Evolutionary conservation across 257 asterid species (phyloP), one percentile per base, ranked within the genome.

Genomic region (Solanum pinnatisectum): DNA sequence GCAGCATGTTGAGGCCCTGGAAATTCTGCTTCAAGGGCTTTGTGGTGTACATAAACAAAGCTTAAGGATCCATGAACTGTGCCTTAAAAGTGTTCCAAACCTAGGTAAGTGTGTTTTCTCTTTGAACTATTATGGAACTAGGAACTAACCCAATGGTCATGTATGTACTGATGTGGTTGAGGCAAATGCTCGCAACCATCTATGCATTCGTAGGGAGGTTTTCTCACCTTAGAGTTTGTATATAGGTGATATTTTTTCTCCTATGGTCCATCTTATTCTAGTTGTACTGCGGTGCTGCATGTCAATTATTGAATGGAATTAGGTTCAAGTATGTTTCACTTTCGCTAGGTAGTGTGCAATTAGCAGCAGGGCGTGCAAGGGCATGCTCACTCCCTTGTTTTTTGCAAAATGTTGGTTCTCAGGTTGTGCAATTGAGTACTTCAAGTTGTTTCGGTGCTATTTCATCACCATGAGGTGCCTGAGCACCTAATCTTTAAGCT

Each of bases 1-100:
- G 91, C 94, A 96, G 99, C 98, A 96, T 87, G 99, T 97, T 85
- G 99, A 97, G 90, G 99, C 99, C 60, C 92, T 96, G 76, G 98
- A 96, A 93, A 94, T 97, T 92, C 98, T 97, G 89, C 99, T 97
- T 91, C 99, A 93, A 91, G 99, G 99, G 35, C 96, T 97, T 40
- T 93, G 96, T 65, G 99, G 98, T 84, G 98, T 96, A 88, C 99
- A 94, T 76, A 91, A 95, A 79, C 98, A 96, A 90, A 95, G 98
- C 67, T 83, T 97, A 87, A 87, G 94, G 94, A 90, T 94, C 92
- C 99, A 96, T 84, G 99, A 97, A 90, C 82, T 97, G 78, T 97
- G 99, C 90, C 90, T 96, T 90, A 97, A 96, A 90, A 97, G 98
- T 90, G 95, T 89, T 77, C 96, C 98, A 13, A 94, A 93, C 88